Conservation (phyloP, 768 basidiomycete genomes). For the Galerina sulciceps region DNA sequence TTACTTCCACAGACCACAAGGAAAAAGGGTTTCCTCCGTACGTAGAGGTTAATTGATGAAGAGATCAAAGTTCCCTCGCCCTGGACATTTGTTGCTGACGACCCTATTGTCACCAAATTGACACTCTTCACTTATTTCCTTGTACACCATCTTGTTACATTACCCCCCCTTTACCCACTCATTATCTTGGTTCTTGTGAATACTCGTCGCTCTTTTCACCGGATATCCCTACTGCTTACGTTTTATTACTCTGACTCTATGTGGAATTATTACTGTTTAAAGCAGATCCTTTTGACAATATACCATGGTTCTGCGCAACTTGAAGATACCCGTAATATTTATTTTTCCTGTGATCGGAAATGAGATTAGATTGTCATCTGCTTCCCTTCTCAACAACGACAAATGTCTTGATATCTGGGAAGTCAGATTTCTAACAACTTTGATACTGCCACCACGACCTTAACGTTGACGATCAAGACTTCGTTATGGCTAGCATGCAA, state of each 20-base stretch:
- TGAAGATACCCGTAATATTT: no score
- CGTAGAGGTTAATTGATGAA: slow-evolving; percentile 41
- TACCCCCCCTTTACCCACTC: slow-evolving; percentile 39
- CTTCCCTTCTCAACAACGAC: slow-evolving; percentile 39
- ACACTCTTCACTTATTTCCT: slow-evolving; percentile 31
- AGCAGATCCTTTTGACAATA: slow-evolving; percentile 44
- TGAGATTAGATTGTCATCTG: slow-evolving; percentile 7
- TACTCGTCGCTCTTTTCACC: slow-evolving; percentile 62
- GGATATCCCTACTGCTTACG: slow-evolving; percentile 58
- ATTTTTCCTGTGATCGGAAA: no score
- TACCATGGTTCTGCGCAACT: slow-evolving; percentile 40
- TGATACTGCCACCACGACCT: slow-evolving; percentile 9
- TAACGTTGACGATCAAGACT: slow-evolving; percentile 22
- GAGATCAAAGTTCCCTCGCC: slow-evolving; percentile 28
- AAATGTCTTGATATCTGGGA: slow-evolving; percentile 28
- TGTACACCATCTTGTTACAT: slow-evolving; percentile 45
- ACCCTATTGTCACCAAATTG: slow-evolving; percentile 24
- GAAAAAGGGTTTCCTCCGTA: slow-evolving; percentile 80
- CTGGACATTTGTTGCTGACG: slow-evolving; percentile 30
- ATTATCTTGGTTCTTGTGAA: slow-evolving; percentile 58
- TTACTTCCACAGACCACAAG: slow-evolving; percentile 49
- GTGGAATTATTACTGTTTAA: slow-evolving; percentile 41
- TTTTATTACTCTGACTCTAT: slow-evolving; percentile 54
- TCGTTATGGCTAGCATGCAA: slow-evolving; percentile 69
- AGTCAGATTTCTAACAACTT: slow-evolving; percentile 18